Conservation (phyloP, 768 basidiomycete species). For the Xerocomellus amylosporus region DNA sequence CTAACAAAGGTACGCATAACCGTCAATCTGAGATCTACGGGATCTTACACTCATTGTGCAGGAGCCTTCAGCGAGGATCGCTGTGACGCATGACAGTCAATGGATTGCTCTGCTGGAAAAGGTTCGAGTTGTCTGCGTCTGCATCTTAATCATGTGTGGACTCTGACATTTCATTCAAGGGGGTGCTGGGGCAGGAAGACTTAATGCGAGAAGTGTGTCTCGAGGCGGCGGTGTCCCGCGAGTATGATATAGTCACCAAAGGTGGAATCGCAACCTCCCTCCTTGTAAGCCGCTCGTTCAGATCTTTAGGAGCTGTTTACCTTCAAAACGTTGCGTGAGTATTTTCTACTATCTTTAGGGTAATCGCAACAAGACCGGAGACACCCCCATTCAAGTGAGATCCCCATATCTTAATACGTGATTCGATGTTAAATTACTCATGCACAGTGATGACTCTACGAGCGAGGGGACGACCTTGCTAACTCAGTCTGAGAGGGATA, state of each 20-base stretch:
- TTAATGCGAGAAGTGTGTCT: neutral
- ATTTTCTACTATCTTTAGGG: no score
- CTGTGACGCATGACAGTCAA: neutral
- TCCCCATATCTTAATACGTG: no score
- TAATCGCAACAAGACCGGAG: no score
- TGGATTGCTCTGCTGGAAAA: neutral
- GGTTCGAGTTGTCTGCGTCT: neutral
- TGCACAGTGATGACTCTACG: no score
- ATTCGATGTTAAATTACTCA: no score
- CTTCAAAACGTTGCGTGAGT: neutral
- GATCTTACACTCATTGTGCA: neutral
- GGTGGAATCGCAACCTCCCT: neutral
- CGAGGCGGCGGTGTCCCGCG: neutral
- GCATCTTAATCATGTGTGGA: neutral
- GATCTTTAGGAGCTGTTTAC: neutral
- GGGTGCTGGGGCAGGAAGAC: neutral
- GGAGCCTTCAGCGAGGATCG: neutral
- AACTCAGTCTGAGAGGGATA: no score
- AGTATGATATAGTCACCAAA: slow-evolving; percentile 24
- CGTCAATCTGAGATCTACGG: no score
- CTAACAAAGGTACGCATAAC: neutral
- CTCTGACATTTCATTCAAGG: neutral
- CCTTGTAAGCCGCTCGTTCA: neutral
- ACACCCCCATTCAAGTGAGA: no score
- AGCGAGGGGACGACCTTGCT: no score